phyloP scores from a whole-genome alignment of 306 rosid genomes.

The Styphnolobium japonicum region DNA sequence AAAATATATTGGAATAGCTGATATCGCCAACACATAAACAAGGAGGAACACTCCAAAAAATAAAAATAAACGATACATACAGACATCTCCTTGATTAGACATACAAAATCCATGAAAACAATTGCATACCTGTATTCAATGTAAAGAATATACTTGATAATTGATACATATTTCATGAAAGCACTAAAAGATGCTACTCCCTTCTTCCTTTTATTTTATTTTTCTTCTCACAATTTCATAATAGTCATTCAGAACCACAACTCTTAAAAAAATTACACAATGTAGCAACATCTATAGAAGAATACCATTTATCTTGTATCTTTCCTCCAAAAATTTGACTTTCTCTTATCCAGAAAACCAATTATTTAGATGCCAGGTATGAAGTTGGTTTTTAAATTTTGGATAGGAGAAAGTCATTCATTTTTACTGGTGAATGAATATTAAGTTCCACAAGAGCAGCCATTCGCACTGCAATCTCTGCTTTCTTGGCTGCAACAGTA shows the following conservation, averaged over 20 bases:
- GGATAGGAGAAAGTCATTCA: not conserved
- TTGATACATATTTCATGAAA: not conserved
- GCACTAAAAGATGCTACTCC: not conserved
- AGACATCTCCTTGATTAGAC: not conserved
- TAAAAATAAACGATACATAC: not conserved
- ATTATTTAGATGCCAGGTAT: not conserved
- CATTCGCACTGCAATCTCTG: constrained; percentile 64
- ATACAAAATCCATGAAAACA: not conserved
- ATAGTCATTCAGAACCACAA: not conserved
- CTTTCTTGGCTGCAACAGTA: constrained; percentile 74
- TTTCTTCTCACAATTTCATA: not conserved
- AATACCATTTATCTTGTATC: not conserved
- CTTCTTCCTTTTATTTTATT: not conserved
- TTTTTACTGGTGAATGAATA: constrained; percentile 52
- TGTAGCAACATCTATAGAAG: not conserved
- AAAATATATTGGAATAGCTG: too few relatives aligned
- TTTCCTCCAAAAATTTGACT: not conserved
- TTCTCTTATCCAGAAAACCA: not conserved
- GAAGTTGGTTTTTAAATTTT: not conserved
- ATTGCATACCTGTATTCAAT: not conserved
- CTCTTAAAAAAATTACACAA: not conserved
- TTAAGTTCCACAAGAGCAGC: constrained; percentile 62
- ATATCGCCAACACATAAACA: too few relatives aligned
- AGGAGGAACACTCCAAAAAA: not conserved
- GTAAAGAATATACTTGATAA: not conserved